Evolutionary conservation across 2,329 filamentous ascomycete species (phyloP), one percentile per base, ranked within the genome.

Genomic region (Colletotrichum brevisporum): DNA sequence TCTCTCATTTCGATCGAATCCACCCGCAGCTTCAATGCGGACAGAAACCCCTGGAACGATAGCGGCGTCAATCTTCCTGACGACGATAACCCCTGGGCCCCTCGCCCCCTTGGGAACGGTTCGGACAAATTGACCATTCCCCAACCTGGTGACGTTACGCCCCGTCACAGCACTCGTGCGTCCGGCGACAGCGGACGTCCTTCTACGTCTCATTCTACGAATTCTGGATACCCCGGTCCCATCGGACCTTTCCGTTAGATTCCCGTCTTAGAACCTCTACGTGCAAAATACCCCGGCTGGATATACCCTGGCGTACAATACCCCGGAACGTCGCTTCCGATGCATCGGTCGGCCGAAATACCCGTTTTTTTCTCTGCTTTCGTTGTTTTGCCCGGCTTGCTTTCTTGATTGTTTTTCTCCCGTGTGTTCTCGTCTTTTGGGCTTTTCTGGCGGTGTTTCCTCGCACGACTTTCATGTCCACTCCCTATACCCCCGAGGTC

Each of bases 31-130:
- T 91, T 91, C 80, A 91, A 91, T 72, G 94, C 94, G 74, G 97
- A 97, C 81, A 93, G 95, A 81, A 97, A 98, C 83, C 95, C 95
- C 71, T 98, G 95, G 95, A 98, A 98, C 80, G 95, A 98, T 80
- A 97, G 94, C 77, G 95, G 95, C 76, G 94, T 98, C 78, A 98
- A 98, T 79, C 90, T 98, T 74, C 87, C 93, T 71, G 95, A 98
- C 76, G 94, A 97, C 73, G 94, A 98, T 74, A 89, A 89, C 79
- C 86, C 87, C 47, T 91, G 89, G 89, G 82, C 86, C 60, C 82
- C 82, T 59, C 89, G 89, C 73, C 89, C 89, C 74, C 88, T 91
- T 74, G 87, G 88, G 76, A 92, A 90, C 78, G 90, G 89, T 78
- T 84, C 85, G 75, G 84, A 91, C 78, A 92, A 91, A 79, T 81